A percentile compares a stretch with the other conserved stretches of the same genome.
phyloP scores from a whole-genome alignment of 2,329 filamentous ascomycete species.

The Arthrobotrys pseudoclavata region DNA sequence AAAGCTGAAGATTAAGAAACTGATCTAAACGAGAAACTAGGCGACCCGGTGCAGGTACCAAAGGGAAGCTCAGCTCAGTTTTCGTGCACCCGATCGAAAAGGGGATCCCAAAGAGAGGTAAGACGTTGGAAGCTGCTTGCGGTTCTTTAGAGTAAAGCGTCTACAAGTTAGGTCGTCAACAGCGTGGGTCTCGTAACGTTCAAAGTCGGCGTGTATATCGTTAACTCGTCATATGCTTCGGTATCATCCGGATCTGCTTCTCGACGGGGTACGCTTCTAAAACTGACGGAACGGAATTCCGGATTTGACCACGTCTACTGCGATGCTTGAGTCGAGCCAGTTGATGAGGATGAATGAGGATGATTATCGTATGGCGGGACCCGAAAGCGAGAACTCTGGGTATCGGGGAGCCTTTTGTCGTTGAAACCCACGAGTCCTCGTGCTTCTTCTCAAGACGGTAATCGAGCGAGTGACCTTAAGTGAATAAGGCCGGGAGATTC shows the following conservation, averaged over 20 bases:
- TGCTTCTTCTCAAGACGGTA: constrained; percentile 18
- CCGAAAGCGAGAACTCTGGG: constrained; percentile 24
- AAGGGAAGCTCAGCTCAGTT: constrained; percentile 12
- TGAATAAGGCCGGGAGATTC: constrained; percentile 49
- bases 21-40: constrained; percentile 45
- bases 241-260: constrained; percentile 32
- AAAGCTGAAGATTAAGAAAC: constrained; percentile 39
- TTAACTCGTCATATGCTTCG: constrained; percentile 58
- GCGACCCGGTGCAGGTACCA: constrained; percentile 29
- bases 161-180: constrained; percentile 60
- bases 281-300: background rate
- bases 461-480: constrained; percentile 38
- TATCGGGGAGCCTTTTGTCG: constrained; percentile 20
- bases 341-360: constrained; percentile 5
- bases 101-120: constrained; percentile 28
- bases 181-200: constrained; percentile 61
- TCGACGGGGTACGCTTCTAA: constrained; percentile 30
- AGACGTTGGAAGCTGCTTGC: constrained; percentile 30
- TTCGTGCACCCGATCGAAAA: constrained; percentile 35
- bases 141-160: constrained; percentile 53
- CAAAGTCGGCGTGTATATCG: constrained; percentile 58
- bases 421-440: constrained; percentile 4
- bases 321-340: constrained; percentile 16
- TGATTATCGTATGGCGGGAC: constrained; percentile 15
- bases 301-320: constrained; percentile 9